Evolutionary conservation across 805 yeast species (phyloP).

Genomic region (Wickerhamiella azyma): DNA sequence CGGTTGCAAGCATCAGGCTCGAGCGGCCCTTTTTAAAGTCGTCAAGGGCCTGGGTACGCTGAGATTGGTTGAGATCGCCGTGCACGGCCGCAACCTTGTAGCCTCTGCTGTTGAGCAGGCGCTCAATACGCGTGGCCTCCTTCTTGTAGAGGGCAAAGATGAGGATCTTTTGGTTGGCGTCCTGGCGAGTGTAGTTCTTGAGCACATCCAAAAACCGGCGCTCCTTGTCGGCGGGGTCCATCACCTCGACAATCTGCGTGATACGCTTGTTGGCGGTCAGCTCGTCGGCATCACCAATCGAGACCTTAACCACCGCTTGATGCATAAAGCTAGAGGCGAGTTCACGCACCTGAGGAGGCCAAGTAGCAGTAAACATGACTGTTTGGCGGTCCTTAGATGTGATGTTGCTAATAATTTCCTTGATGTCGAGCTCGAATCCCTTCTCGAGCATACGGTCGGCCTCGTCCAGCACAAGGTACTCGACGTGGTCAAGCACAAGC

Average conservation of each 20-base stretch:
- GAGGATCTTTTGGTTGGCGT: constrained; percentile 57
- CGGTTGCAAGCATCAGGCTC: constrained; percentile 80
- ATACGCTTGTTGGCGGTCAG: constrained; percentile 88
- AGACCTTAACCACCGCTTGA: constrained; percentile 63
- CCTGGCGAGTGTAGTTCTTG: constrained; percentile 45
- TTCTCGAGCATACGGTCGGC: constrained; percentile 98
- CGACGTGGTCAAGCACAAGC: constrained; percentile 49
- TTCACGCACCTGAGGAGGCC: constrained; percentile 98
- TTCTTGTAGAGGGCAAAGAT: constrained; percentile 92
- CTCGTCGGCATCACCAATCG: constrained; percentile 91
- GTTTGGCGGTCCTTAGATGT: constrained; percentile 56
- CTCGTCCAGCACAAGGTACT: constrained; percentile 83
- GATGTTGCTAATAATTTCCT: constrained; percentile 57
- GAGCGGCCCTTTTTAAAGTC: constrained; percentile 71
- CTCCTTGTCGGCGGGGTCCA: constrained; percentile 73
- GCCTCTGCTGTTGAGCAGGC: constrained; percentile 55
- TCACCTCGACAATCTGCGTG: constrained; percentile 83
- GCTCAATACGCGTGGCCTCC: constrained; percentile 87
- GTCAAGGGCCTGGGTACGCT: constrained; percentile 76
- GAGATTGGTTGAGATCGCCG: constrained; percentile 87
- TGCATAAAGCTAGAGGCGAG: constrained; percentile 77
- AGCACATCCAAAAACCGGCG: constrained; percentile 56
- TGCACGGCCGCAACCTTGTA: constrained; percentile 85
- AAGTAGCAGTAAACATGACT: constrained; percentile 98
- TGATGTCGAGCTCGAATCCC: constrained; percentile 96